Conservation (phyloP, 1,139 yeast genomes). For the Pichia terricola region DNA sequence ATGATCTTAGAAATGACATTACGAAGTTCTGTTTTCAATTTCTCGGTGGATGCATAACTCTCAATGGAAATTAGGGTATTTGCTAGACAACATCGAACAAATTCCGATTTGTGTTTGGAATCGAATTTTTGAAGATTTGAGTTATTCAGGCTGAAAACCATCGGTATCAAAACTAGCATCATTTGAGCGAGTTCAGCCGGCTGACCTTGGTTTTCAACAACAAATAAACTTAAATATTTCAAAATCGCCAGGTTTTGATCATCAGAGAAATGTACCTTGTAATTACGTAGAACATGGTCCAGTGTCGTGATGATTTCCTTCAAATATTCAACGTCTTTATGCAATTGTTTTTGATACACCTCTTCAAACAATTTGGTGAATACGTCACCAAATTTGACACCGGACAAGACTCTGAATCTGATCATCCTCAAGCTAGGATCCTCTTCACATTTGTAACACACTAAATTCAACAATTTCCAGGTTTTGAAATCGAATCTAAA, state of each 20-base stretch:
- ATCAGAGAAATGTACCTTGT: conserved; percentile 20
- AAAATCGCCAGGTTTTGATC: conserved; percentile 20
- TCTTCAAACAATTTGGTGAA: conserved; percentile 17
- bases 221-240: conserved; percentile 10
- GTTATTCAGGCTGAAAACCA: conserved; percentile 17
- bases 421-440: conserved; percentile 7
- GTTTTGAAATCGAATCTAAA: conserved; percentile 35
- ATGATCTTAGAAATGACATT: too few species aligned
- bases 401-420: conserved; percentile 21
- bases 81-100: conserved; percentile 18
- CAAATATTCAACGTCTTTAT: conserved; percentile 8
- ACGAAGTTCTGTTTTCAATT: too few species aligned
- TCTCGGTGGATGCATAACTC: not conserved
- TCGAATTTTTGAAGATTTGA: conserved; percentile 15
- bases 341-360: conserved; percentile 5
- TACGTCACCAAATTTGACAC: conserved; percentile 31
- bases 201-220: not conserved
- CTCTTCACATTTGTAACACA: conserved; percentile 29
- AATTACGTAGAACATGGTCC: conserved; percentile 14
- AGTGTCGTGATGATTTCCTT: conserved; percentile 8
- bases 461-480: conserved; percentile 39
- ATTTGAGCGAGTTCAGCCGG: not conserved
- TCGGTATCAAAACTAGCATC: not conserved
- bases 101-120: conserved; percentile 18
- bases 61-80: conserved; percentile 10